Base-by-base conservation (phyloP, 176 grass and related monocot species). In the Elaeis guineensis region DNA sequence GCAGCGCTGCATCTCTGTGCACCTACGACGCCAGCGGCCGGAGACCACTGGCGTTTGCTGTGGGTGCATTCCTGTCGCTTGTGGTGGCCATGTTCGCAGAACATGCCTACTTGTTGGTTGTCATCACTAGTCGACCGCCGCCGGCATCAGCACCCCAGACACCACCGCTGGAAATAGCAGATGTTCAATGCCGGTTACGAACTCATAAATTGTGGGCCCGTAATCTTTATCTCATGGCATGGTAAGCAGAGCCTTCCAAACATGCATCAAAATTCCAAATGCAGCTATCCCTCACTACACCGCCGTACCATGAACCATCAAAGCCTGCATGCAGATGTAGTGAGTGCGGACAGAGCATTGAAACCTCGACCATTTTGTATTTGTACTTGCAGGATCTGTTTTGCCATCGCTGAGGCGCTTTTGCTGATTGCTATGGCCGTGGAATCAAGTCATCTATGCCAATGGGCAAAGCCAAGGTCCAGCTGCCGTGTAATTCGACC, bases 81-180 rank as follows among this genome's bases (percentile, higher is more conserved):
- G 84, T 84, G 7, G 73, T 92, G 59, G 93, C 93, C 59, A 86
- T 98, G 88, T 82, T 98, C 70, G 84, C 84, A 0, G 93, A 92
- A 72, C 84, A 86, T 66, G 88, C 77, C 1, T 89, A 92, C 85
- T 79, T 98, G 88, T 69, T 98, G 29, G 70, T 98, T 16, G 87
- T 81, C 48, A 76, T 92, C 19, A 58, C 93, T 0, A 24, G 54
- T 1, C 82, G 84, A 11, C 62, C 50, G 7, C 8, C 69, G 0
- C 55, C 83, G 16, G 19, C 51, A 30, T 44, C 44, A 3, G 16
- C 25, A 26, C 25, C 25, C 4, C 25, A 26, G 25, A 26, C 3
- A 26, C 2, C n/a, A n/a, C n/a, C n/a, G n/a, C n/a, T n/a, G n/a
- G n/a, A n/a, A n/a, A n/a, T 2, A 23, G 23, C 0, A 2, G 23